Conservation (phyloP, 176 grass and related monocot genomes). For the Tillandsia fasciculata region DNA sequence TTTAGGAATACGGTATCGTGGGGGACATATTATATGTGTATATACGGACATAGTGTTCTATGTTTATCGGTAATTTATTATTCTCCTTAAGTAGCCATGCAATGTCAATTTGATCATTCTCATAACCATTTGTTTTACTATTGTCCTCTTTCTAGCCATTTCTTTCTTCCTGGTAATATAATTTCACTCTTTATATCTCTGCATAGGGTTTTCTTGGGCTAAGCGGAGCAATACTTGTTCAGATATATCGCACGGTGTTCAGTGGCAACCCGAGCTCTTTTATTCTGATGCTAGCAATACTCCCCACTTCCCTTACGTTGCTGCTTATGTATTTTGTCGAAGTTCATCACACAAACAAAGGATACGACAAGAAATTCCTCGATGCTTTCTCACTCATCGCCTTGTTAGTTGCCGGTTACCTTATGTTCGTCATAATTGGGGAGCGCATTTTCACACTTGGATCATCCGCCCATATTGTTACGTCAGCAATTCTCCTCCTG, state of each 20-base stretch:
- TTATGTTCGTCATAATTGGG: conserved; percentile 81
- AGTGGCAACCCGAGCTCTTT: conserved; percentile 39
- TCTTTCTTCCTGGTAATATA: neutral
- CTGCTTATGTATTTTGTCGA: conserved; percentile 68
- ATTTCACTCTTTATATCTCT: conserved; percentile 19
- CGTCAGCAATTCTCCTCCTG: conserved; percentile 41
- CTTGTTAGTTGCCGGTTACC: conserved; percentile 53
- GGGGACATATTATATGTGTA: too few relatives aligned
- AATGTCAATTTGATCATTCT: neutral
- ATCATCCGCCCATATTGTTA: conserved; percentile 2
- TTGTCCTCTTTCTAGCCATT: neutral
- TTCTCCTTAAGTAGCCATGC: too few relatives aligned
- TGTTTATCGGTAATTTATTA: too few relatives aligned
- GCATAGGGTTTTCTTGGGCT: conserved; percentile 81
- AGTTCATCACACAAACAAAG: conserved; percentile 20
- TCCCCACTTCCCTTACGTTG: conserved; percentile 50
- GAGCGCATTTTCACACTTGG: conserved; percentile 28
- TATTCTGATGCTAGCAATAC: conserved; percentile 63
- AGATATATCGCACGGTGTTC: conserved; percentile 43
- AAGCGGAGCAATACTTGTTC: conserved; percentile 78
- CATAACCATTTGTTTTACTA: neutral
- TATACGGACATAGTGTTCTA: too few relatives aligned
- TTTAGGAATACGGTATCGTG: too few relatives aligned
- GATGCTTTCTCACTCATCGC: conserved; percentile 74
- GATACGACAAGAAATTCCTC: conserved; percentile 60